Conservation (phyloP, 345 rosid genomes). For the Linum trigynum region DNA sequence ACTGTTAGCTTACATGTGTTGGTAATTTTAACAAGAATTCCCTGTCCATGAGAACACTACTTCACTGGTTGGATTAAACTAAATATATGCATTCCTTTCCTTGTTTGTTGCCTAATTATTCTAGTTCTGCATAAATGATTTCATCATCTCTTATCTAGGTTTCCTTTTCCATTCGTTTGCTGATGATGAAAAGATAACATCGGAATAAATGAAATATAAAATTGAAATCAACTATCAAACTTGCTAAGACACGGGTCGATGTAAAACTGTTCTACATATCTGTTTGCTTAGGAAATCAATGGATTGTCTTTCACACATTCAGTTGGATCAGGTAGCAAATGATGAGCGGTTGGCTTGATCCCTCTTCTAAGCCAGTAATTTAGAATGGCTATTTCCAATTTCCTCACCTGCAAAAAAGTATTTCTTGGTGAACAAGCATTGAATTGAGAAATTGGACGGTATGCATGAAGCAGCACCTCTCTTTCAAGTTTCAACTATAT, state of each 20-base stretch:
- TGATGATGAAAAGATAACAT: too few species aligned
- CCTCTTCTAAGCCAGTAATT: slow-evolving; percentile 59
- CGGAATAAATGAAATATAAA: too few species aligned
- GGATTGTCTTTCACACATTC: slow-evolving; percentile 41
- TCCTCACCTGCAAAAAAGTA: slow-evolving; percentile 60
- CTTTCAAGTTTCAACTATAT: neutral
- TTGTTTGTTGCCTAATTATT: too few species aligned
- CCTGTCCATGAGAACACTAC: too few species aligned
- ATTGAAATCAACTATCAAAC: neutral
- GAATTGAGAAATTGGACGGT: neutral
- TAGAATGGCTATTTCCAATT: slow-evolving; percentile 52
- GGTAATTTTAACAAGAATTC: too few species aligned
- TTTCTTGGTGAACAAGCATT: slow-evolving; percentile 6
- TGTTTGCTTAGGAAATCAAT: neutral
- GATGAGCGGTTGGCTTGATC: slow-evolving; percentile 50
- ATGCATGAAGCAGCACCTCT: neutral
- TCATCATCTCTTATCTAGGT: too few species aligned
- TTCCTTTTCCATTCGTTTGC: too few species aligned
- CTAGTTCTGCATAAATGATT: too few species aligned
- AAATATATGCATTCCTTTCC: too few species aligned
- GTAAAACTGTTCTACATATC: neutral
- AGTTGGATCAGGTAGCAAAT: slow-evolving; percentile 48
- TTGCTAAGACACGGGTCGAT: neutral
- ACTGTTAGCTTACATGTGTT: too few species aligned
- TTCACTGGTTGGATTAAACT: too few species aligned